Conservation (phyloP, 169 alveolate genomes). For the Theileria equi region DNA sequence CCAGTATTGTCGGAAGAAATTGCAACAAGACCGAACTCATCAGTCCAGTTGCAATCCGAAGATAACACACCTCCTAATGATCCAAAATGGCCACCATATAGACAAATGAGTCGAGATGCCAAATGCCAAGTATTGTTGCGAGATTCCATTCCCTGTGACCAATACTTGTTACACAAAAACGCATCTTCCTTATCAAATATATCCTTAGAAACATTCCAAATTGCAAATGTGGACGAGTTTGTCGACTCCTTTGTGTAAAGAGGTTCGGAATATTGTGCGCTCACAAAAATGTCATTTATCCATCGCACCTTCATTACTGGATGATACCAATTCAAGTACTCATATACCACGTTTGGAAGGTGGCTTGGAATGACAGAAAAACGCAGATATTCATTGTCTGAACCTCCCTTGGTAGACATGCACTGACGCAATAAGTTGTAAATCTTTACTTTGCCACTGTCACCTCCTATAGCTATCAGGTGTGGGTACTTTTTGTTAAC, state of each 20-base stretch:
- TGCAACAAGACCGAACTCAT: constrained; percentile 42
- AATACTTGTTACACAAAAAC: constrained; percentile 36
- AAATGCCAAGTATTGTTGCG: constrained; percentile 24
- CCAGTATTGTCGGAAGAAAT: constrained; percentile 53
- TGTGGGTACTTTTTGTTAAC: constrained; percentile 59
- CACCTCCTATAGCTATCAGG: constrained; percentile 52
- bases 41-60: constrained; percentile 49
- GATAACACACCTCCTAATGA: constrained; percentile 49
- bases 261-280: constrained; percentile 55
- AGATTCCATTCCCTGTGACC: constrained; percentile 37
- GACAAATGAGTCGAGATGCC: constrained; percentile 44
- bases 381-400: constrained; percentile 24
- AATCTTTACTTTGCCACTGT: constrained; percentile 49
- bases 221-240: constrained; percentile 48
- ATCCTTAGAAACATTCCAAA: constrained; percentile 63
- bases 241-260: constrained; percentile 31
- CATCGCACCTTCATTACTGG: constrained; percentile 57
- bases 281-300: constrained; percentile 46
- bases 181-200: constrained; percentile 58
- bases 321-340: constrained; percentile 56
- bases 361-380: constrained; percentile 50
- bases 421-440: constrained; percentile 51
- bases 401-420: constrained; percentile 1
- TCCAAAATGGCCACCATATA: constrained; percentile 56
- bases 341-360: constrained; percentile 53